Percentiles rank a stretch among this genome's conserved stretches.
phyloP scores from a whole-genome alignment of 345 rosid genomes.

The Leavenworthia alabamica region DNA sequence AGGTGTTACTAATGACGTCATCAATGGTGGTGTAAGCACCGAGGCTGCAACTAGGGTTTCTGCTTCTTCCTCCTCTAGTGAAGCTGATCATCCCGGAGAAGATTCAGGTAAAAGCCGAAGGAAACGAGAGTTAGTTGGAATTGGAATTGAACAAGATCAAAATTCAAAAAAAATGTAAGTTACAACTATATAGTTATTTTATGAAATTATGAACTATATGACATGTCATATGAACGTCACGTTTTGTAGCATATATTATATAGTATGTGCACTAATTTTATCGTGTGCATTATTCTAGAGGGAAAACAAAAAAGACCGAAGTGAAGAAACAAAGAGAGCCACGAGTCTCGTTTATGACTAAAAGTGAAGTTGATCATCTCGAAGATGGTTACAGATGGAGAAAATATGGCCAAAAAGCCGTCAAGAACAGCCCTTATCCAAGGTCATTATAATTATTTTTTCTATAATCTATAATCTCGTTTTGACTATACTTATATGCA shows the following conservation, averaged over 20 bases:
- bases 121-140: conserved; percentile 28
- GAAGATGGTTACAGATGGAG: conserved; percentile 93
- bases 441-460: conserved; percentile 27
- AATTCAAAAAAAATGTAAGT: conserved; percentile 49
- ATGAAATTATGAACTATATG: not conserved
- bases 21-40: conserved; percentile 16
- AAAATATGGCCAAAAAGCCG: conserved; percentile 87
- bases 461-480: not conserved
- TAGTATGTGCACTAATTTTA: not conserved
- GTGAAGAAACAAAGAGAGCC: conserved; percentile 61
- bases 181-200: not conserved
- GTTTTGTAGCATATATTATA: not conserved
- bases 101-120: conserved; percentile 43
- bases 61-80: conserved; percentile 54
- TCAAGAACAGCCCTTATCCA: conserved; percentile 69
- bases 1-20: conserved; percentile 16
- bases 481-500: not conserved
- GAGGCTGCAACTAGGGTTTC: conserved; percentile 44
- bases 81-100: conserved; percentile 54
- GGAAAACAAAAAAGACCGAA: conserved; percentile 47
- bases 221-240: not conserved
- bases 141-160: conserved; percentile 30
- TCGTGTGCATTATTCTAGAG: conserved; percentile 28
- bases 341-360: conserved; percentile 77
- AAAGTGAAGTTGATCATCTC: conserved; percentile 76